Conservation (phyloP, 192 early-diverging fungal genomes). For the Jimgerdemannia flammicorona region DNA sequence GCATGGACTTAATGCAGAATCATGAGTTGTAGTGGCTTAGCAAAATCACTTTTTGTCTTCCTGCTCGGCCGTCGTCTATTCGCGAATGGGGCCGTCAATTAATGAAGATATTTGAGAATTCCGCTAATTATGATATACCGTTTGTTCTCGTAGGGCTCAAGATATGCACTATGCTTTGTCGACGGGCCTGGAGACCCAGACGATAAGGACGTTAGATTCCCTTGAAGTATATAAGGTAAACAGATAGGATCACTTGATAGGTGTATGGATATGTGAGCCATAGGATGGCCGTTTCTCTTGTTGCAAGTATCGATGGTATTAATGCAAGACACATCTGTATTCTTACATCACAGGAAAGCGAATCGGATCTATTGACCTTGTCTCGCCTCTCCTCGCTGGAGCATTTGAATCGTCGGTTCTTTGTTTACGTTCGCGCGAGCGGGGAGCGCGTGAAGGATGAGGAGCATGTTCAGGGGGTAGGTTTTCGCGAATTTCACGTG, state of each 20-base stretch:
- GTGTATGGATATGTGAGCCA: neutral
- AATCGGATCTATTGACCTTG: neutral
- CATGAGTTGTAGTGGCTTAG: neutral
- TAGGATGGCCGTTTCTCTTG: neutral
- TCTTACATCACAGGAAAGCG: neutral
- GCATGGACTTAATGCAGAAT: neutral
- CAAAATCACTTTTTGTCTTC: neutral
- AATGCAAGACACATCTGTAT: neutral
- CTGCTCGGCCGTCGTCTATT: neutral
- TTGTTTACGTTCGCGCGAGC: neutral
- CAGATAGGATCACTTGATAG: neutral
- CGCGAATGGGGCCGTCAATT: too few relatives aligned
- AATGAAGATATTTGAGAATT: too few relatives aligned
- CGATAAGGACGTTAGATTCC: neutral
- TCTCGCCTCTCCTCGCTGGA: neutral
- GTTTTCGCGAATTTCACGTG: neutral
- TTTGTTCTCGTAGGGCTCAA: neutral
- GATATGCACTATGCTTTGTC: neutral
- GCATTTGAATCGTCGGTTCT: neutral
- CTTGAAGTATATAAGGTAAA: neutral
- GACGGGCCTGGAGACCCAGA: neutral
- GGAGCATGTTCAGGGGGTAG: neutral
- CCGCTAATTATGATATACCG: neutral
- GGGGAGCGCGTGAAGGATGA: neutral
- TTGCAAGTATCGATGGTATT: neutral